Evolutionary conservation across 495 filamentous ascomycete genomes (phyloP).

Genomic region (Daldinia childiae): DNA sequence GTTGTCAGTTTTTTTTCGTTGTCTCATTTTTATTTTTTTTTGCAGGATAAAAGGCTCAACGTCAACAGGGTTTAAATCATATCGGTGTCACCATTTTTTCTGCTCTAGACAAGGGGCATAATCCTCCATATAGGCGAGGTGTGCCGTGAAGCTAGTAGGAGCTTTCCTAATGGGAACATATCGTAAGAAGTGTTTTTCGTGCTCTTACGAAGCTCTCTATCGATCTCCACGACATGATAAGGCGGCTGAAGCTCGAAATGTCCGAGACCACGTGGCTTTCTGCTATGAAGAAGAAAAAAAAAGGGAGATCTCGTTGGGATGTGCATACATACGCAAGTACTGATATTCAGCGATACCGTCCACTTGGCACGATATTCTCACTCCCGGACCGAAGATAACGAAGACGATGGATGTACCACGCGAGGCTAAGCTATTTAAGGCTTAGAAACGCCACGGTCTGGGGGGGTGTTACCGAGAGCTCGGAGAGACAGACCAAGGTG

Average conservation of each 20-base stretch:
- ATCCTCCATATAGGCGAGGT: conserved; percentile 34
- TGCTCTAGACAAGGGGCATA: conserved; percentile 27
- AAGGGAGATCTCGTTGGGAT: conserved; percentile 21
- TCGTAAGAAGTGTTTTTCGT: conserved; percentile 15
- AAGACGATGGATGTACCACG: background rate
- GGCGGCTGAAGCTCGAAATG: conserved; percentile 36
- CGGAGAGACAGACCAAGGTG: conserved; percentile 16
- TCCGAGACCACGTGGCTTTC: conserved; percentile 41
- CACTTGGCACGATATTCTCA: conserved; percentile 35
- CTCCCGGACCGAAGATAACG: background rate
- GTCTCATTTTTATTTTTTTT: conserved; percentile 18
- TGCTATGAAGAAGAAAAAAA: conserved; percentile 7
- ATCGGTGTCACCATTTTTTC: conserved; percentile 17
- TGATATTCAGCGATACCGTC: conserved; percentile 8
- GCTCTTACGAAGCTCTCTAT: conserved; percentile 13
- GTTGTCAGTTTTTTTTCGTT: conserved; percentile 11
- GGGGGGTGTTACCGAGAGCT: conserved; percentile 24
- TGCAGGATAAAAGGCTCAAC: conserved; percentile 1
- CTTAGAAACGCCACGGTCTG: conserved; percentile 10
- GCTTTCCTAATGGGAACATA: conserved; percentile 17
- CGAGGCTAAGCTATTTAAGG: conserved; percentile 20
- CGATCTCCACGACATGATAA: conserved; percentile 19
- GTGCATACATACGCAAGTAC: background rate
- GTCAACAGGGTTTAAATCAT: conserved; percentile 20
- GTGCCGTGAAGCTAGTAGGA: conserved; percentile 26